Evolutionary conservation across 805 yeast species (phyloP).

Genomic region (Kluyveromyces lactis): DNA sequence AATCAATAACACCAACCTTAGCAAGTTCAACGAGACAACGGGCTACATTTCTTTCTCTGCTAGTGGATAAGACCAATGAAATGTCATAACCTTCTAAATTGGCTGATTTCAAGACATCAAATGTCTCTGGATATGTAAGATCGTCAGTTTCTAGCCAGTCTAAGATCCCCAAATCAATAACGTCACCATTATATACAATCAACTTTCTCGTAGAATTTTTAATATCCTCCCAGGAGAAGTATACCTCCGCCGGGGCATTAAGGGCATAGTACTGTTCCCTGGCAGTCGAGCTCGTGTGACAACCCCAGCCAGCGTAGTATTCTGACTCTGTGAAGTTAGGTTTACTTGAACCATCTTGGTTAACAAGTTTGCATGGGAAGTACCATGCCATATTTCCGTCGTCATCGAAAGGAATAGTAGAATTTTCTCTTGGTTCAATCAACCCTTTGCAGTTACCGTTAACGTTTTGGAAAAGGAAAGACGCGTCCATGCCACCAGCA

Average conservation of each 20-base stretch:
- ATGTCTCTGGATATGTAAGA: slow-evolving; percentile 62
- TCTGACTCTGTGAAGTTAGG: slow-evolving; percentile 51
- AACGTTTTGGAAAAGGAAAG: slow-evolving; percentile 82
- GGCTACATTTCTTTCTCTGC: slow-evolving; percentile 61
- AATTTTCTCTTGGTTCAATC: slow-evolving; percentile 58
- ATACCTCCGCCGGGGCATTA: slow-evolving; percentile 62
- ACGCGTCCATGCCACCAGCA: slow-evolving; percentile 84
- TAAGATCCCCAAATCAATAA: slow-evolving; percentile 69
- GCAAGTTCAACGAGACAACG: slow-evolving; percentile 78
- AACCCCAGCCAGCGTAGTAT: slow-evolving; percentile 80
- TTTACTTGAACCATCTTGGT: slow-evolving; percentile 60
- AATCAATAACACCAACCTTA: slow-evolving; percentile 83
- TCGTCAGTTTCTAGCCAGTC: slow-evolving; percentile 69
- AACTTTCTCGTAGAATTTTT: slow-evolving; percentile 60
- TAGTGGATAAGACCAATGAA: slow-evolving; percentile 58
- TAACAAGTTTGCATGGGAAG: slow-evolving; percentile 77
- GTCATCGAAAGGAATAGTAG: slow-evolving; percentile 59
- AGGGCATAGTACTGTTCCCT: slow-evolving; percentile 59
- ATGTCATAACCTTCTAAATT: slow-evolving; percentile 71
- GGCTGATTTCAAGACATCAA: slow-evolving; percentile 52
- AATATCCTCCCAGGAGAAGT: slow-evolving; percentile 85
- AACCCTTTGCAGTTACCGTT: slow-evolving; percentile 82
- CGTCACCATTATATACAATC: slow-evolving; percentile 84
- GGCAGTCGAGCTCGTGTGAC: slow-evolving; percentile 71
- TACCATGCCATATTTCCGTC: slow-evolving; percentile 80